Evolutionary conservation across 768 basidiomycete genomes (phyloP).

Genomic region (Sporobolomyces pararoseus): DNA sequence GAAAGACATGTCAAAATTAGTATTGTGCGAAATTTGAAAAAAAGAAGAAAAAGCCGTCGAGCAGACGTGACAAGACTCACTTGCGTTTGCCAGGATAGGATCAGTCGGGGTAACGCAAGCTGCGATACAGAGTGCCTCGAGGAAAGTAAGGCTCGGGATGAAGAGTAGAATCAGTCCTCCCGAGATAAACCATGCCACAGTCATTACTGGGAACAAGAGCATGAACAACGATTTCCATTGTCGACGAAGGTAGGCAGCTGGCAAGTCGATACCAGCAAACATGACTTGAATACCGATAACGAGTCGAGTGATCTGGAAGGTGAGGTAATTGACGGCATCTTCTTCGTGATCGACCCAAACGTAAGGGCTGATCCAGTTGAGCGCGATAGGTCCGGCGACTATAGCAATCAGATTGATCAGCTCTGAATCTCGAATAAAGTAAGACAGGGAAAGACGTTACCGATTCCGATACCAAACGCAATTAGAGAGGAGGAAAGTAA

Average conservation of each 20-base stretch:
- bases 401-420: conserved; percentile 40
- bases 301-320: conserved; percentile 48
- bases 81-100: conserved; percentile 51
- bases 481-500: conserved; percentile 48
- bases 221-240: conserved; percentile 49
- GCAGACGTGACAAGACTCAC: no score
- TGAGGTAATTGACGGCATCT: conserved; percentile 25
- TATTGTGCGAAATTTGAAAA: neutral
- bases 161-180: conserved; percentile 50
- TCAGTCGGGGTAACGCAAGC: conserved; percentile 53
- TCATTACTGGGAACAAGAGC: conserved; percentile 52
- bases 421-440: neutral
- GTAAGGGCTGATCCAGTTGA: conserved; percentile 49
- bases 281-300: conserved; percentile 51
- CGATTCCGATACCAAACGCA: conserved; percentile 35
- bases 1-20: neutral
- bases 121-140: conserved; percentile 50
- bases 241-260: conserved; percentile 49
- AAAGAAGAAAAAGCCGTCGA: no score
- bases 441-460: neutral
- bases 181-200: conserved; percentile 50
- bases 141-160: conserved; percentile 50
- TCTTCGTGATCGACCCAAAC: conserved; percentile 47
- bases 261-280: conserved; percentile 48
- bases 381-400: conserved; percentile 49